A percentile compares a stretch with the other conserved stretches of the same genome.
phyloP scores from a whole-genome alignment of 1,284 basidiomycete species.

The Moesziomyces sp. region DNA sequence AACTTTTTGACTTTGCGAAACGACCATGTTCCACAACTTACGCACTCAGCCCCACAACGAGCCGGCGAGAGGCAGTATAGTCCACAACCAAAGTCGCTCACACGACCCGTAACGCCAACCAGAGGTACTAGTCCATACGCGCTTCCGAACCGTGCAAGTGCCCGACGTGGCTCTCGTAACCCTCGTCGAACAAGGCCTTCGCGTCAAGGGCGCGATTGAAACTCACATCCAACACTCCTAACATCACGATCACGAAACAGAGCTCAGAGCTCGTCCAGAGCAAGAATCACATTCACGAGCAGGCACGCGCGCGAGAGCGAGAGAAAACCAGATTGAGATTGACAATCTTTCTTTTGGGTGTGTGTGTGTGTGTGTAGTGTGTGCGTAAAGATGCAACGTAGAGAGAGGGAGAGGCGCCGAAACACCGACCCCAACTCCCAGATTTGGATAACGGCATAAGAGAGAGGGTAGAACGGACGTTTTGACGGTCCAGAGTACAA shows the following conservation, averaged over 20 bases:
- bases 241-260: neutral
- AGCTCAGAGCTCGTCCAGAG: neutral
- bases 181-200: no score
- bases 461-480: neutral
- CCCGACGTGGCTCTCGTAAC: no score
- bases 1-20: neutral
- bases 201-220: no score
- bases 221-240: no score
- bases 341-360: slow-evolving; percentile 32
- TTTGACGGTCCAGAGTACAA: neutral
- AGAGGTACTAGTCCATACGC: no score
- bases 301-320: neutral
- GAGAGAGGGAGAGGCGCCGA: neutral
- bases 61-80: no score
- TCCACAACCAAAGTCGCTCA: no score
- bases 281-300: no score
- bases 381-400: neutral
- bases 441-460: slow-evolving; percentile 19
- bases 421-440: neutral
- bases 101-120: no score
- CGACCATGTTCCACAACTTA: no score
- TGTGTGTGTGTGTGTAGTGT: slow-evolving; percentile 2
- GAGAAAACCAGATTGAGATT: slow-evolving; percentile 19
- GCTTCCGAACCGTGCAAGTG: no score
- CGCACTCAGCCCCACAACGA: no score